A percentile compares a stretch with the other conserved stretches of the same genome.
phyloP scores from a whole-genome alignment of 345 rosid species.

The Bruguiera gymnorhiza region DNA sequence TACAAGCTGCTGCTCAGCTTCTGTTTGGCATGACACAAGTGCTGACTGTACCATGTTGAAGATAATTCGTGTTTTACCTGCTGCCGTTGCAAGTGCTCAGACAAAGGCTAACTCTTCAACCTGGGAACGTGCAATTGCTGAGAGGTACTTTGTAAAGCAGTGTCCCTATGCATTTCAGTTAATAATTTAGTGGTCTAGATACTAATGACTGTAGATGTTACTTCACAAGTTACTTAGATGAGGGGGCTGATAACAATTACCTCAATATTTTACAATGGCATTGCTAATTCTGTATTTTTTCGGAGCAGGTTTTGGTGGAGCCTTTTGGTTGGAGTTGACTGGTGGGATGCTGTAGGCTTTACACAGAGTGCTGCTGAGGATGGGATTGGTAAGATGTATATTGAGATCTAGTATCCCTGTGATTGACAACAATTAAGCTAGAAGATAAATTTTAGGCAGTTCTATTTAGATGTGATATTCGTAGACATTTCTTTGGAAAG shows the following conservation, averaged over 20 bases:
- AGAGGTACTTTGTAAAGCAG: slow-evolving; percentile 52
- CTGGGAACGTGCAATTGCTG: slow-evolving; percentile 99
- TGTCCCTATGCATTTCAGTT: not conserved
- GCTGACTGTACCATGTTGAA: slow-evolving; percentile 84
- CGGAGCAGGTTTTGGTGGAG: slow-evolving; percentile 98
- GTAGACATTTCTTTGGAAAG: not conserved
- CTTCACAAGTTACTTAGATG: not conserved
- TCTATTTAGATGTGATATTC: not conserved
- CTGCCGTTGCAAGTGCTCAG: slow-evolving; percentile 79
- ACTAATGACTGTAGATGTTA: not conserved
- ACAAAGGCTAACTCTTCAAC: slow-evolving; percentile 70
- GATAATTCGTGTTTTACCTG: slow-evolving; percentile 94
- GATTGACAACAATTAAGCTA: not conserved
- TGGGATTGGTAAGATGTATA: slow-evolving; percentile 61
- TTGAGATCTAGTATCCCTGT: not conserved
- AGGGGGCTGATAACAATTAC: not conserved
- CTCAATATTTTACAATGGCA: slow-evolving; percentile 1
- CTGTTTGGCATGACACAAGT: slow-evolving; percentile 88
- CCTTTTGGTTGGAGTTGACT: slow-evolving; percentile 99
- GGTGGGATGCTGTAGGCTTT: slow-evolving; percentile 99
- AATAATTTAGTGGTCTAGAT: not conserved
- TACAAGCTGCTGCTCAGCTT: slow-evolving; percentile 98
- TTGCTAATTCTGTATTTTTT: slow-evolving; percentile 20
- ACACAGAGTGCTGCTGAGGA: slow-evolving; percentile 99
- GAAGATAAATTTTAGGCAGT: not conserved